Conservation (phyloP, 2,329 filamentous ascomycete genomes). For the Aureobasidium sp. region DNA sequence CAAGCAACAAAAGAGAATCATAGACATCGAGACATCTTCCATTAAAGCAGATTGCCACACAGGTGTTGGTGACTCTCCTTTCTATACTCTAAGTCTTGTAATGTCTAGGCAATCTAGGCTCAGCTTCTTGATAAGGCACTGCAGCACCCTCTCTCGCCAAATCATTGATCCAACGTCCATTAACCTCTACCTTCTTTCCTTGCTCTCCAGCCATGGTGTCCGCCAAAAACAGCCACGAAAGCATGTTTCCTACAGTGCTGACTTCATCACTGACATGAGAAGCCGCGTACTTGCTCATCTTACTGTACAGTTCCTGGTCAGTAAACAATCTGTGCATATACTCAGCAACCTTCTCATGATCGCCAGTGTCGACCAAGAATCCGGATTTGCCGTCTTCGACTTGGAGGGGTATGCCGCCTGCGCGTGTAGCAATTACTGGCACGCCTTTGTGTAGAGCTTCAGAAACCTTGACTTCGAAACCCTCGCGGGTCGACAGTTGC, state of each 20-base stretch:
- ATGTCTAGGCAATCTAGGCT: conserved; percentile 53
- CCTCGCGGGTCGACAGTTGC: conserved; percentile 73
- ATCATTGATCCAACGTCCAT: conserved; percentile 65
- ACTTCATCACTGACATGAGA: conserved; percentile 72
- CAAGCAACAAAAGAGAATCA: too few relatives aligned
- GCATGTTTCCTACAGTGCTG: conserved; percentile 69
- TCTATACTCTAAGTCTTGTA: conserved; percentile 17
- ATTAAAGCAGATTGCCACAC: too few relatives aligned
- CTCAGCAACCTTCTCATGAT: conserved; percentile 61
- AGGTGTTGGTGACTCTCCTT: too few relatives aligned
- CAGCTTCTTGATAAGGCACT: conserved; percentile 49
- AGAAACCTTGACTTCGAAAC: conserved; percentile 81
- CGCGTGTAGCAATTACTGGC: conserved; percentile 66
- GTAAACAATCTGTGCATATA: conserved; percentile 62
- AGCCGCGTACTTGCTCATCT: conserved; percentile 40
- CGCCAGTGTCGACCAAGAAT: conserved; percentile 65
- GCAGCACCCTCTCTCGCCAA: conserved; percentile 61
- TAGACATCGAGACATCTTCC: too few relatives aligned
- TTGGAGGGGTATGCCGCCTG: conserved; percentile 76
- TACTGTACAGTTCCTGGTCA: conserved; percentile 54
- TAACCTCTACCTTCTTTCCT: conserved; percentile 50
- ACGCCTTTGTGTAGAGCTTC: conserved; percentile 75
- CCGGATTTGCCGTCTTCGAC: conserved; percentile 65
- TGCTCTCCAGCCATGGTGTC: conserved; percentile 50
- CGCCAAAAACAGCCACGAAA: conserved; percentile 72